Evolutionary conservation across 306 rosid species (phyloP), one percentile per base, ranked within the genome.

Genomic region (Medicago arabica): DNA sequence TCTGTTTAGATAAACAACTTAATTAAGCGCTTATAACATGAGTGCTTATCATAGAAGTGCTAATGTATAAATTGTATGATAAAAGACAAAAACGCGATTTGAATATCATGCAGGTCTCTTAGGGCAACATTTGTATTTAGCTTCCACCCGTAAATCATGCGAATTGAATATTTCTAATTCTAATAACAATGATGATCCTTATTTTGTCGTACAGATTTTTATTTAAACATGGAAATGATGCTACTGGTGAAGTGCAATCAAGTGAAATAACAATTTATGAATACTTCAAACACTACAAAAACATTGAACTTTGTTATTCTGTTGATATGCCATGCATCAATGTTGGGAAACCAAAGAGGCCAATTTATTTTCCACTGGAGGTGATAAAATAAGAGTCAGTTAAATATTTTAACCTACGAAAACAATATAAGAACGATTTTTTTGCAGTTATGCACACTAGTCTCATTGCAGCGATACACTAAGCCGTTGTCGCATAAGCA

Each of bases 321-420:
- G 83, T 82, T 71, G 79, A 87, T 70, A 36, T 85, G 1, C 89
- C 86, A 57, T 87, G 91, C 78, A 83, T 87, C 72, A 83, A 85
- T 72, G 80, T 85, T 58, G 91, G 89, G 21, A 85, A 83, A 72
- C 81, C 87, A 58, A 78, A 83, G 66, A 80, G 63, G 2, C 84
- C 91, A 1, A 9, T 58, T 53, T 83, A 72, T 62, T 83, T 85
- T 69, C 89, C 89, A 9, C 9, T 85, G 5, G 89, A 81, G 87
- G 86, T 86, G 63, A 36, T 18, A 38, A 23, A 43, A 23, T 11
- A 13, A 38, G 41, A 3, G 9, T 3, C 17, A 8, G 38, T 9
- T 36, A 16, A 25, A 17, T 31, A 21, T 3, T 36, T 71, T 73
- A 16, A 49, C 25, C 9, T 53, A 17, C 69, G 0, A 10, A 1